Base-by-base conservation (phyloP, 345 rosid genomes). In the Sapria himalayana region DNA sequence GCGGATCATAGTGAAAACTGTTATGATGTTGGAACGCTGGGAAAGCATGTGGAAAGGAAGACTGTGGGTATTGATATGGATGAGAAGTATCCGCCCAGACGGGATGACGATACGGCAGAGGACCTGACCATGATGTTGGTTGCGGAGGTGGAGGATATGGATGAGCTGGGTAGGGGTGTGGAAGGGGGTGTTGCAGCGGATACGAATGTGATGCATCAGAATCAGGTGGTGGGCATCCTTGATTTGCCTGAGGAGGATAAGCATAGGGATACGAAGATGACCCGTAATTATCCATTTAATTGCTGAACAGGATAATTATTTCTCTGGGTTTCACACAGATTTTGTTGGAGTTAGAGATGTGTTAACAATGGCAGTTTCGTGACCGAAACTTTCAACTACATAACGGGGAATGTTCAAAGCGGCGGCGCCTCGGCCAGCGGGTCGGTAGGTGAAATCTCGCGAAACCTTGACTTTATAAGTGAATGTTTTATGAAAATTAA, bases 171-270 rank as follows among this genome's bases (percentile, higher is more conserved):
- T 66, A 56, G 2, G 72, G 67, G 18, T 70, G 56, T 4, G 62
- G 33, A 22, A 51, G 53, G 15, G 63, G 51, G 20, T 37, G 31
- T 3, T 45, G 54, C 1, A 60, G 60, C 5, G 51, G 49, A 25
- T 49, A 2, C 20, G 67, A 59, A 18, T 53, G 55, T 31, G 62
- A 71, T 38, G 74, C 61, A 57, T 67, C 82, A 39, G 66, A 51
- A 36, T 33, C 45, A 18, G 81, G 70, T 22, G 81, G 69, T 19
- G 81, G 71, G 42, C 74, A 71, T 18, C 55, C 73, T 46, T 62
- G 39, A 43, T 14, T 41, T 12, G 54, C 60, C 3, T 58, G 52
- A 21, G 59, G 54, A 51, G 64, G 43, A 4, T 41, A 18, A 13
- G 50, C 12, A 11, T 22, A 27, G 11, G 50, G 5, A 15, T 46